These are phyloP conservation scores for Syzygium malaccense DNA, from an alignment of 441 rosid genomes.

Conservation along the genomic window DNA sequence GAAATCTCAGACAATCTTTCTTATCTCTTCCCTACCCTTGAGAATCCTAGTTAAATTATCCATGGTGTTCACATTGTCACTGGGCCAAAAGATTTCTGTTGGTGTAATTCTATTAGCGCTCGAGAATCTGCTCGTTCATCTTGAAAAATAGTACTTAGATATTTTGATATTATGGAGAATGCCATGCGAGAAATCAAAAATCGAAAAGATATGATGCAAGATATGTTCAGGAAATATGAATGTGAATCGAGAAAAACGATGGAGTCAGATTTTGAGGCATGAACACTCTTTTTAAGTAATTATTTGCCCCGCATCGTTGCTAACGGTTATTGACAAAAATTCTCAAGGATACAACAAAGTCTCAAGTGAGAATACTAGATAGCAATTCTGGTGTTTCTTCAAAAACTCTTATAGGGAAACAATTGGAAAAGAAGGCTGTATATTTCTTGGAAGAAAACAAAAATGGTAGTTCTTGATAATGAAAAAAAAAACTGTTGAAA, in stretches of 20 bases:
- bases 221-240: background rate
- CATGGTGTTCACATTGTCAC: background rate
- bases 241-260: no score
- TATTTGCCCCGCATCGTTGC: no score
- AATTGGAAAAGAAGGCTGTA: no score
- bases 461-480: no score
- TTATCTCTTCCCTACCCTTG: background rate
- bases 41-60: background rate
- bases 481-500: no score
- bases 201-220: background rate
- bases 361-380: no score
- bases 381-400: rapidly evolving
- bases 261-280: no score
- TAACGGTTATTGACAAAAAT: no score
- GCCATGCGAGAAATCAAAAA: background rate
- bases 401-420: no score
- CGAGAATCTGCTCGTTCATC: background rate
- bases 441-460: no score
- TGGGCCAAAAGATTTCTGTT: background rate
- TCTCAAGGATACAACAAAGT: no score
- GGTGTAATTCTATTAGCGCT: background rate
- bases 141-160: background rate
- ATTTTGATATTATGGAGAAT: background rate
- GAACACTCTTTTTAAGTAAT: no score
- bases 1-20: background rate